Evolutionary conservation across 139 green algal species (phyloP), one percentile per base, ranked within the genome.

Genomic region (Astrephomene gubernaculifera): DNA sequence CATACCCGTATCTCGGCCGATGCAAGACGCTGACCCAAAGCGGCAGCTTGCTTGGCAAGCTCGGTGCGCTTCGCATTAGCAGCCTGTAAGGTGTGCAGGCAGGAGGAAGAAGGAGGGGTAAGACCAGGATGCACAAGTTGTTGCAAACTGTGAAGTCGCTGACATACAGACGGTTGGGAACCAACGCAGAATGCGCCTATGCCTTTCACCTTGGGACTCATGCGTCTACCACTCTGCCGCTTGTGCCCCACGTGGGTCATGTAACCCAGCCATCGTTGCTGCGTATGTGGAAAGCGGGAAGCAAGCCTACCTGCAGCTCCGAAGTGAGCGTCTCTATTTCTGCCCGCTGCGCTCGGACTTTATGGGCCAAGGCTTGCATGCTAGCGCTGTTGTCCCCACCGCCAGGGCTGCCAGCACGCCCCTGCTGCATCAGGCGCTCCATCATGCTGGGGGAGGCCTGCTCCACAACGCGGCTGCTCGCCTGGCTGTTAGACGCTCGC

Each of bases 41-140:
- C 31, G 4, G 78, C 61, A 0, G 78, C 78, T 33, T 84, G 54
- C 61, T 25, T 35, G 0, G 78, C 61, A 1, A 84, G 78, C 63
- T 64, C 78, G 17, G 78, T 84, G 12, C 78, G 78, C n/a, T 84
- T 84, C 43, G 78, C n/a, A 33, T 84, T 84, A 2, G 78, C n/a
- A 1, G 43, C 31, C 78, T 83, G 75, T 1, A 1, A 22, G 31
- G 31, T 67, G 31, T 24, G 24, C 22, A n/a, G 57, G 57, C 12
- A 12, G 49, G 49, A 25, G 12, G 12, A 17, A 57, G 49, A 57
- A 57, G 12, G 49, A 12, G n/a, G n/a, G n/a, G n/a, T n/a, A n/a
- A 57, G 12, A 57, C 8, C 57, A 33, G 57, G 12, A 29, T 24
- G 31, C 7, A 33, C 57, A 67, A 12, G 19, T 67, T 67, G 57